phyloP scores from a whole-genome alignment of 2,329 filamentous ascomycete genomes.

The Podosphaera aphanis region DNA sequence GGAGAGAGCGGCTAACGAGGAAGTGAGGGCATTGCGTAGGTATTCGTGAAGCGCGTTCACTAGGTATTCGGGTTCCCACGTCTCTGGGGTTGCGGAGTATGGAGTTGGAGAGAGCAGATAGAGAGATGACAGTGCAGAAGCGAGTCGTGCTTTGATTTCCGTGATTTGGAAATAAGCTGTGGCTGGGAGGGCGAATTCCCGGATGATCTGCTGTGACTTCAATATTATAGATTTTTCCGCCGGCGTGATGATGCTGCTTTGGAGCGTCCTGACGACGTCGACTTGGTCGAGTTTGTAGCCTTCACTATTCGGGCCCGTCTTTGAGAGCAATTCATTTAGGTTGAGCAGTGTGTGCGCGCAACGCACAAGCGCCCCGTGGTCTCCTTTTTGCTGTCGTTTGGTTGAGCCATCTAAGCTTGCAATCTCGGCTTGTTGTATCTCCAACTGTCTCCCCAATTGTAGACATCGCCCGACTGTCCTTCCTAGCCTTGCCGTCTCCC shows the following conservation, averaged over 20 bases:
- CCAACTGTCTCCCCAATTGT: constrained; percentile 62
- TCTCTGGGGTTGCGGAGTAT: constrained; percentile 26
- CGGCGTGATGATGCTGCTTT: constrained; percentile 44
- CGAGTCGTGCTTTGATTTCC: constrained; percentile 49
- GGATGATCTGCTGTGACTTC: constrained; percentile 53
- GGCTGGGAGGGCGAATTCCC: constrained; percentile 57
- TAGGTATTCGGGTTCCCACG: constrained; percentile 38
- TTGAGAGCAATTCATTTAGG: constrained; percentile 47
- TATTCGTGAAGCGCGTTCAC: constrained; percentile 60
- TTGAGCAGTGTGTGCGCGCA: constrained; percentile 60
- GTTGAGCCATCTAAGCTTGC: constrained; percentile 13
- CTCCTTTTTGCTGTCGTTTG: constrained; percentile 26
- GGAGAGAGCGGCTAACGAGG: constrained; percentile 50
- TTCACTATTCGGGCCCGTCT: constrained; percentile 40
- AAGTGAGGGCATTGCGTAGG: constrained; percentile 57
- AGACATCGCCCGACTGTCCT: constrained; percentile 57
- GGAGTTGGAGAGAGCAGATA: constrained; percentile 57
- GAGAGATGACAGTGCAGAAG: constrained; percentile 51
- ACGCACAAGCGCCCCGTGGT: constrained; percentile 57
- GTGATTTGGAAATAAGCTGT: constrained; percentile 42
- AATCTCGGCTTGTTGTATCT: constrained; percentile 60
- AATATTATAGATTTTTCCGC: constrained; percentile 52
- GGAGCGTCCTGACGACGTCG: constrained; percentile 45
- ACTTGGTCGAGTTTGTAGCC: constrained; percentile 55
- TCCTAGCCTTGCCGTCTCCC: constrained; percentile 56